Percentiles rank a stretch among this genome's conserved stretches.
phyloP scores from a whole-genome alignment of 1,139 yeast species.

The Taphrina deformans region DNA sequence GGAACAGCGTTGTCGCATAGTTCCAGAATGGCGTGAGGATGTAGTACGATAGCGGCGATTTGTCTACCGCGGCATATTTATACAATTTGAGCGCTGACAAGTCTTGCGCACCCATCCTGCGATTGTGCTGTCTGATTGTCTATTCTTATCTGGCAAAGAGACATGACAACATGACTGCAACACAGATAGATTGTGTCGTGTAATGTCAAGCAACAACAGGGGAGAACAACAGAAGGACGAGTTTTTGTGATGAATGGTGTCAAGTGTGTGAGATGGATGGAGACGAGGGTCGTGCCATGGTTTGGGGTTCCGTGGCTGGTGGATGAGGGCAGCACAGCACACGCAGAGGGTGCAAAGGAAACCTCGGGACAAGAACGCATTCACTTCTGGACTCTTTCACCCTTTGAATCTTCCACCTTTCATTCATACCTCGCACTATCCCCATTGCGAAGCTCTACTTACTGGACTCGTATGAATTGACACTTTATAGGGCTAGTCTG shows the following conservation, averaged over 20 bases:
- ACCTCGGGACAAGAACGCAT: too few species aligned
- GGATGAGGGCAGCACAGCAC: too few species aligned
- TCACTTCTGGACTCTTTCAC: too few species aligned
- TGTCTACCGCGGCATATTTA: constrained; percentile 56
- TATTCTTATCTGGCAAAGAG: neutral
- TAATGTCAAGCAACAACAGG: neutral
- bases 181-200: neutral
- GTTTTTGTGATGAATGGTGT: neutral
- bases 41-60: constrained; percentile 63
- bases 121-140: neutral
- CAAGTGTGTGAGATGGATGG: neutral
- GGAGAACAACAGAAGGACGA: too few species aligned
- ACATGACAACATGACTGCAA: neutral
- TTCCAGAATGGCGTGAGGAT: constrained; percentile 73
- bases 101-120: constrained; percentile 11
- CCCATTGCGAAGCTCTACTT: too few species aligned
- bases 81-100: constrained; percentile 29
- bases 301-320: neutral
- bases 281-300: neutral
- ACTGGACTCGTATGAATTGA: too few species aligned
- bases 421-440: too few species aligned
- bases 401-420: too few species aligned
- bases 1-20: constrained; percentile 64
- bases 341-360: neutral
- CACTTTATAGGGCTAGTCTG: too few species aligned